Conservation (phyloP, 257 asterid species). For the Solanum neorickii region DNA sequence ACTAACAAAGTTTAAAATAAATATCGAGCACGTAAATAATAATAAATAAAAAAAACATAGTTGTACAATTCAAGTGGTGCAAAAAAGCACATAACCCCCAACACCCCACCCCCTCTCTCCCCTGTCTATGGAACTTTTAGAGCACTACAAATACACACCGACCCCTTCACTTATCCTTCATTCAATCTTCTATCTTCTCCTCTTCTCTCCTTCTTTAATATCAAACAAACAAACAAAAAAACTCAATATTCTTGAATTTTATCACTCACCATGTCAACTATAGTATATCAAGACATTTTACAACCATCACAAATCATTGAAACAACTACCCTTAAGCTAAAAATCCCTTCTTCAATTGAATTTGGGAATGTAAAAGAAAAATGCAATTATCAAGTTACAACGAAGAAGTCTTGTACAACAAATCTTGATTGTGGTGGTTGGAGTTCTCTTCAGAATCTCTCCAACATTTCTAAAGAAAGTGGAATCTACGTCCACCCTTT, state of each 20-base stretch:
- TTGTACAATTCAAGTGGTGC: conserved; percentile 49
- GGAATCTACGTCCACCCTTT: conserved; percentile 20
- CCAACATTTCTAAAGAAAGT: conserved; percentile 3
- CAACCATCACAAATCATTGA: conserved; percentile 30
- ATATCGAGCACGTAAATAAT: not conserved
- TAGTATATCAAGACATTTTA: conserved; percentile 26
- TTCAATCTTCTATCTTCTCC: conserved; percentile 22
- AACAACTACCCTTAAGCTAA: conserved; percentile 45
- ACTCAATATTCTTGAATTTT: not conserved
- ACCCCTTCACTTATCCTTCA: conserved; percentile 43
- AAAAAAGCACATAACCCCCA: conserved; percentile 7
- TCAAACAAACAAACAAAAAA: not conserved
- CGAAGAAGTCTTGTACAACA: not conserved
- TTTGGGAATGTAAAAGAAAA: not conserved
- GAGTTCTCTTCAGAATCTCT: conserved; percentile 28
- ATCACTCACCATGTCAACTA: conserved; percentile 38
- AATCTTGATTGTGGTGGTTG: conserved; percentile 15
- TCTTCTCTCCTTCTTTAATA: not conserved
- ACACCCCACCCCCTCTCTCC: not conserved
- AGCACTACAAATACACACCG: conserved; percentile 64
- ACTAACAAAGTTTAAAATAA: not conserved
- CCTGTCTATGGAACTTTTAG: conserved; percentile 23
- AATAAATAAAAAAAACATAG: not conserved
- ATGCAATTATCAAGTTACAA: not conserved
- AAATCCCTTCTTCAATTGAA: conserved; percentile 7